Evolutionary conservation across 768 basidiomycete species (phyloP).

Genomic region (Wakefieldia striispora): DNA sequence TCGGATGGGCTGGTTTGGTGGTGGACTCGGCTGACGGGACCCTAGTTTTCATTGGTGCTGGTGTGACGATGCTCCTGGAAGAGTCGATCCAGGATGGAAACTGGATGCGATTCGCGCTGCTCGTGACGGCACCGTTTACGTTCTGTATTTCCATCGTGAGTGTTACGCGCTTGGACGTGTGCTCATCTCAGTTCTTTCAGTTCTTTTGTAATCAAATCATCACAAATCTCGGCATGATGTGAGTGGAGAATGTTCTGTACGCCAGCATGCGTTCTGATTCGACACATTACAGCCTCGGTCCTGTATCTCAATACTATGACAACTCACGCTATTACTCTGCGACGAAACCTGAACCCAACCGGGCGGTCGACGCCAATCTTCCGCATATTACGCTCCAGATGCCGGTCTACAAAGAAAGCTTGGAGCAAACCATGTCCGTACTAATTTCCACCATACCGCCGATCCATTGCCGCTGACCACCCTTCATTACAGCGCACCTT

Average conservation of each 20-base stretch:
- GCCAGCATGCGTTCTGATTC: neutral
- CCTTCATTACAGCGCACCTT: slow-evolving; percentile 48
- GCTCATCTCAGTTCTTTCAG: slow-evolving; percentile 33
- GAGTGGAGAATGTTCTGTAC: slow-evolving; percentile 21
- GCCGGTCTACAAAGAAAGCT: slow-evolving; percentile 86
- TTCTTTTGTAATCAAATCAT: slow-evolving; percentile 75
- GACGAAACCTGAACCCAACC: slow-evolving; percentile 55
- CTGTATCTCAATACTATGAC: slow-evolving; percentile 81
- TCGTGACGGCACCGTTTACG: slow-evolving; percentile 65
- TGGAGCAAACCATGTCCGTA: slow-evolving; percentile 78
- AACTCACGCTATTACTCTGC: slow-evolving; percentile 86
- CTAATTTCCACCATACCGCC: neutral
- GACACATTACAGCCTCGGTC: slow-evolving; percentile 56
- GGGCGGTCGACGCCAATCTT: slow-evolving; percentile 58
- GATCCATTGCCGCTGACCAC: neutral
- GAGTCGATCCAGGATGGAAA: slow-evolving; percentile 69
- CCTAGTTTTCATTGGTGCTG: slow-evolving; percentile 68
- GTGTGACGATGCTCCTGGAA: slow-evolving; percentile 53
- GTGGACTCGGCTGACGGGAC: slow-evolving; percentile 1
- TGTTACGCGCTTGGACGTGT: slow-evolving; percentile 6
- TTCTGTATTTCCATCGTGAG: slow-evolving; percentile 74
- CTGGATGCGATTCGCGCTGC: slow-evolving; percentile 61
- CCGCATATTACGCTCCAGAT: slow-evolving; percentile 80
- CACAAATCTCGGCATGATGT: slow-evolving; percentile 65
- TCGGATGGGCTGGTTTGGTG: neutral